phyloP scores from a whole-genome alignment of 176 grass and related monocot species.

The Carex cristatella region DNA sequence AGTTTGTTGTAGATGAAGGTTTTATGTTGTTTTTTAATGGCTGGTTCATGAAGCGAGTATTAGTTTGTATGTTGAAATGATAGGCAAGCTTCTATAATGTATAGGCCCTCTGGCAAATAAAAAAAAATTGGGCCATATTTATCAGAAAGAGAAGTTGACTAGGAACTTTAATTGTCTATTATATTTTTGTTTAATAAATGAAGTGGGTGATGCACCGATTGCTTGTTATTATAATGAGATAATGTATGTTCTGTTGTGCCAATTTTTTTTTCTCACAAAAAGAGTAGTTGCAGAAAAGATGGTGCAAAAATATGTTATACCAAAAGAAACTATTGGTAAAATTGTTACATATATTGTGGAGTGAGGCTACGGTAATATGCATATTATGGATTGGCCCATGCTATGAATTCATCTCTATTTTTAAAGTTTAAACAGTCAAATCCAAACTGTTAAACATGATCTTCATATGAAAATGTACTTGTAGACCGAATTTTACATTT shows the following conservation, averaged over 20 bases:
- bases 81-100: slow-evolving; percentile 4
- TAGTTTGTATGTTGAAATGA: neutral
- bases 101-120: neutral
- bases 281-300: neutral
- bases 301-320: neutral
- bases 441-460: too few species aligned
- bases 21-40: slow-evolving; percentile 8
- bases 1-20: slow-evolving; percentile 25
- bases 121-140: neutral
- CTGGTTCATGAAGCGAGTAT: neutral
- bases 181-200: slow-evolving; percentile 14
- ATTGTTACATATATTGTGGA: too few species aligned
- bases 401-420: too few species aligned
- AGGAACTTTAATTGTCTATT: neutral
- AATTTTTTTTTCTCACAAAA: neutral
- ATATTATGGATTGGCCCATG: too few species aligned
- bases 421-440: too few species aligned
- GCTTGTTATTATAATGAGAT: neutral
- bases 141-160: slow-evolving; percentile 8
- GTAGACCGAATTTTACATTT: too few species aligned
- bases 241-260: neutral
- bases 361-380: too few species aligned
- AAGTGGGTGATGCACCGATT: neutral
- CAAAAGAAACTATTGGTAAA: neutral
- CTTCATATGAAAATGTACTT: too few species aligned